Base-by-base conservation (phyloP, 768 basidiomycete genomes). In the Sistotremastrum niveocremeum region DNA sequence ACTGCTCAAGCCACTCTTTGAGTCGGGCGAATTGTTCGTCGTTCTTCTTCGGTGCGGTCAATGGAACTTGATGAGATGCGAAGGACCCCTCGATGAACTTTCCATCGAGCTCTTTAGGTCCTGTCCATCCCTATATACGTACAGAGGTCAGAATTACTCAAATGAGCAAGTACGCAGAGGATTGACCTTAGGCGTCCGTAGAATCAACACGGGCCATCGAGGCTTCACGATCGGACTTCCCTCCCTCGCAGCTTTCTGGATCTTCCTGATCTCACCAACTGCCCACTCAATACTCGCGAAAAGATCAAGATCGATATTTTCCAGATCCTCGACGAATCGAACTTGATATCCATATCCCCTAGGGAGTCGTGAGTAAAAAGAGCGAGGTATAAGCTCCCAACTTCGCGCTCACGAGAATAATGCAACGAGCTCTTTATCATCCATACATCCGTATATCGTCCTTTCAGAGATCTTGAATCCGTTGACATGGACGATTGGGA, bases 401-500 rank as follows among this genome's bases (percentile, higher is more conserved):
- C 20, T 20, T 20, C 20, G 6, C 30, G 44, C 70, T 30, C 47
- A 81, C 84, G 76, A 78, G 71, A 86, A 90, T 28, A 89, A 65
- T 0, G 79, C 66, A 11, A 66, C 71, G 30, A 91, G 64, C 58
- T 93, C 90, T 55, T 82, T 79, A 58, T 94, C 71, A 55, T 93
- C 89, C 87, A 93, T 90, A 12, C 81, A 81, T 37, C 89, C 90
- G 48, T 79, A 82, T 48, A 95, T 82, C 9, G 90, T 93, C 35
- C 87, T 74, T 57, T 91, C 86, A 0, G 84, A 86, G 50, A 93
- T 91, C 69, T 90, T 84, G 73, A 86, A 88, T 9, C 84, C 82
- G 52, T 90, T 90, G 51, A 83, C 74, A 56, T 90, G 85, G 1
- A 95, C 68, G 51, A 93, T 86, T 28, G 89, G 90, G n/a, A 95